A percentile compares a stretch with the other conserved stretches of the same genome.
phyloP scores from a whole-genome alignment of 805 yeast genomes.

The Kodamaea fukazawae region DNA sequence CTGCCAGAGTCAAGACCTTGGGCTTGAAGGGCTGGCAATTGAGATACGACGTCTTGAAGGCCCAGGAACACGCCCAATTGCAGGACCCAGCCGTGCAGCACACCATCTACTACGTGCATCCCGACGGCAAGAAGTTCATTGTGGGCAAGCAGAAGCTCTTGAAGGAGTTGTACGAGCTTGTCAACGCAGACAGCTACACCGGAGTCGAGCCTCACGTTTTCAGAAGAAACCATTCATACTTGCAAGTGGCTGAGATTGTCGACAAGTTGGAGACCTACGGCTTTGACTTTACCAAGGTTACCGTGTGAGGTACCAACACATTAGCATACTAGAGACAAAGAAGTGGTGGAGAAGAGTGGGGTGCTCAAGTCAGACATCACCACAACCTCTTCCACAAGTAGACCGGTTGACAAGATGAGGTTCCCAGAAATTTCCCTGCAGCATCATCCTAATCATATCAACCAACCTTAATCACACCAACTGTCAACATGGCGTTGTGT shows the following conservation, averaged over 20 bases:
- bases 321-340: not conserved
- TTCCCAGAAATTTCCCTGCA: too few species aligned
- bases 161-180: slow-evolving; percentile 51
- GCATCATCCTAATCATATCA: too few species aligned
- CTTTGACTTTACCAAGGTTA: slow-evolving; percentile 35
- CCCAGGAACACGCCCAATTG: slow-evolving; percentile 39
- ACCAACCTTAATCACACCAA: too few species aligned
- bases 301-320: slow-evolving; percentile 13
- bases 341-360: not conserved
- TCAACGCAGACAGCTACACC: slow-evolving; percentile 43
- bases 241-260: slow-evolving; percentile 49
- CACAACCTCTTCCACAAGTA: too few species aligned
- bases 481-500: too few species aligned
- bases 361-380: too few species aligned
- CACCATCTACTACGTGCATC: slow-evolving; percentile 50
- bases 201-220: slow-evolving; percentile 48
- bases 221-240: slow-evolving; percentile 40
- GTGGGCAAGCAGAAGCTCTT: slow-evolving; percentile 68
- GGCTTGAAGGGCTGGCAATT: slow-evolving; percentile 93
- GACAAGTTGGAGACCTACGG: slow-evolving; percentile 44
- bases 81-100: slow-evolving; percentile 26
- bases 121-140: slow-evolving; percentile 44
- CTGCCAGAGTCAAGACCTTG: slow-evolving; percentile 87
- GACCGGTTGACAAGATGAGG: too few species aligned
- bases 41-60: slow-evolving; percentile 66